Percentiles rank a stretch among this genome's conserved stretches.
Evolutionary conservation across 2,329 filamentous ascomycete genomes (phyloP).

Genomic region (Fusarium sp.): DNA sequence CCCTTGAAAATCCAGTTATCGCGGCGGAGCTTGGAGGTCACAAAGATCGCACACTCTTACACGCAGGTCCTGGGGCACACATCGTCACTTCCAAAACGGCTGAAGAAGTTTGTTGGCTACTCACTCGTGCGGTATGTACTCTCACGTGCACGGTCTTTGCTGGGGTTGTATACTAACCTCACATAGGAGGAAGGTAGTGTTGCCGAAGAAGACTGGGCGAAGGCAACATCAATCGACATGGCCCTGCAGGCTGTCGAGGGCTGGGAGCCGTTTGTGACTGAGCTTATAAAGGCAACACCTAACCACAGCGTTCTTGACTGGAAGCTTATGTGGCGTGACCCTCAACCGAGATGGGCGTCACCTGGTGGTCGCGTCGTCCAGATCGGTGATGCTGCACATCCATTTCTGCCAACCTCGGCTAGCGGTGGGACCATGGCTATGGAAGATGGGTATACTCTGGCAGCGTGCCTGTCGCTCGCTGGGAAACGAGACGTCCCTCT

Average conservation of each 20-base stretch:
- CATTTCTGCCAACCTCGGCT: slow-evolving; percentile 55
- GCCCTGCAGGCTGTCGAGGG: background rate
- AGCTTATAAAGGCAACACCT: background rate
- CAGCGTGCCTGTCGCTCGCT: slow-evolving; percentile 37
- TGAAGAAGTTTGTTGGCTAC: background rate
- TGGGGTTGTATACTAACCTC: no score
- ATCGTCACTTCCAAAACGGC: background rate
- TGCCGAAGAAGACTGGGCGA: no score
- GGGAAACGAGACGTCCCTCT: background rate
- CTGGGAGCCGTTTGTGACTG: background rate
- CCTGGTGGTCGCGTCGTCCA: slow-evolving; percentile 46
- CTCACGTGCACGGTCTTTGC: no score
- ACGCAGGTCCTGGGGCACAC: background rate
- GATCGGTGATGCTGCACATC: slow-evolving; percentile 56
- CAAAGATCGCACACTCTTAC: background rate
- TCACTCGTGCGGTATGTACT: background rate
- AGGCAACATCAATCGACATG: no score
- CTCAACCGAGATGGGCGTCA: background rate
- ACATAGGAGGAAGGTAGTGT: no score
- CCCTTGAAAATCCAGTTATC: background rate
- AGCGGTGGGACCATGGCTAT: slow-evolving; percentile 57
- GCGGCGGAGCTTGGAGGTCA: background rate
- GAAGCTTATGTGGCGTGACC: background rate
- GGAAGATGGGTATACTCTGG: slow-evolving; percentile 55
- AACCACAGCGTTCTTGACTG: background rate